Evolutionary conservation across 768 basidiomycete genomes (phyloP), one percentile per base, ranked within the genome.

Genomic region (Boletus bicolor): DNA sequence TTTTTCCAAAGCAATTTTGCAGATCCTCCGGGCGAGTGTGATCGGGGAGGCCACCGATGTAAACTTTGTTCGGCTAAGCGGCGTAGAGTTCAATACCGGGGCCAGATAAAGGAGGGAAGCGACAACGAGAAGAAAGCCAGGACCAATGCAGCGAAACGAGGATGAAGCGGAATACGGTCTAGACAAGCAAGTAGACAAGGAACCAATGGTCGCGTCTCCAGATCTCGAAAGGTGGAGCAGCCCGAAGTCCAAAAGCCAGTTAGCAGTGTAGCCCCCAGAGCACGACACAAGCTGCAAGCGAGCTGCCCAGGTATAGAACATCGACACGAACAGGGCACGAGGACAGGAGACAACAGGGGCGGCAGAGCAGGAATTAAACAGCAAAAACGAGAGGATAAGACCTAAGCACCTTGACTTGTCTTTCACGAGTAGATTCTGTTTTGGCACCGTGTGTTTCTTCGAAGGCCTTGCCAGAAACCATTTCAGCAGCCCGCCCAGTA

Each of bases 61-160:
- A 94, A 72, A 94, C 86, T 77, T 94, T 94, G 77, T 91, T 92
- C 77, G 90, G 87, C 90, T 93, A 82, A 77, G 79, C 77, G 78
- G 80, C 79, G 82, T 76, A 83, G 79, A 72, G 80, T 68, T 85
- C 77, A 86, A 84, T 83, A 84, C 82, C 76, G 66, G 48, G 79
- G 70, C 70, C 72, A 76, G 75, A 80, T 76, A 79, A 71, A 75
- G 71, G 72, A 71, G 70, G 68, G 78, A 77, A 75, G 58, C 64
- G 64, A 80, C 67, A 72, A 76, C 70, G 77, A 79, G 72, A 76
- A 77, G 72, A 72, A 68, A 68, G 67, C 68, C 63, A 72, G 73
- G 60, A 63, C 63, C 74, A 74, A 75, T 72, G 72, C 70, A 75
- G 73, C 42, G 54, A 56, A 64, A 60, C 35, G 47, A 54, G 47